phyloP scores from a whole-genome alignment of 2,329 filamentous ascomycete genomes.

The Mariannaea elegans region DNA sequence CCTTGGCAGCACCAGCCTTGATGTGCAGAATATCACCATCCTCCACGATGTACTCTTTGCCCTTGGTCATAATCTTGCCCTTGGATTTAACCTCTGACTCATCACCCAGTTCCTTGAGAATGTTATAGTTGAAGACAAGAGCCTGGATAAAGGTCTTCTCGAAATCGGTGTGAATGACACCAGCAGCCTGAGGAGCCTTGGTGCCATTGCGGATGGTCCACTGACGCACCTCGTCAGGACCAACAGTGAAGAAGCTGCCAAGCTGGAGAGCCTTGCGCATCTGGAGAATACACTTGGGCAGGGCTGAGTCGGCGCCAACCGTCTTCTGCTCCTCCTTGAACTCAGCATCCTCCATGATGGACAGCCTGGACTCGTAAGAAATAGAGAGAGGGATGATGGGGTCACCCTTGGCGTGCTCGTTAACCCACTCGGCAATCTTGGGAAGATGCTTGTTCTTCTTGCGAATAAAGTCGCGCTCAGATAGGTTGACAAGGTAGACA shows the following conservation, averaged over 20 bases:
- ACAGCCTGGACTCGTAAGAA: conserved; percentile 90
- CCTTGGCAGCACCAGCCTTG: conserved; percentile 87
- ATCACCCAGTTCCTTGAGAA: conserved; percentile 86
- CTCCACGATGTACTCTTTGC: conserved; percentile 93
- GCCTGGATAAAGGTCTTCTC: conserved; percentile 99
- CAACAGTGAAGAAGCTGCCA: conserved; percentile 96
- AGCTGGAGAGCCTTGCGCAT: conserved; percentile 95
- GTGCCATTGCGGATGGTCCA: conserved; percentile 97
- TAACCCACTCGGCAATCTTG: conserved; percentile 95
- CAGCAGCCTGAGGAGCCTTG: conserved; percentile 96
- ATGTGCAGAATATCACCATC: conserved; percentile 86
- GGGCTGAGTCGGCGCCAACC: conserved; percentile 83
- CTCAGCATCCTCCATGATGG: conserved; percentile 80
- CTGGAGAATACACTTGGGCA: conserved; percentile 89
- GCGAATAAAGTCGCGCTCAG: conserved; percentile 94
- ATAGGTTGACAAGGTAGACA: conserved; percentile 96
- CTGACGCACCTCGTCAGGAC: conserved; percentile 94
- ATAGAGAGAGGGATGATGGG: conserved; percentile 95
- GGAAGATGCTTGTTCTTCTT: conserved; percentile 99
- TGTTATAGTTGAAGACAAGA: conserved; percentile 88
- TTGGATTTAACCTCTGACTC: conserved; percentile 90
- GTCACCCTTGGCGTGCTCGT: conserved; percentile 86
- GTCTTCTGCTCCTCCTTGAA: conserved; percentile 88
- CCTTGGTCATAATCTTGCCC: conserved; percentile 98
- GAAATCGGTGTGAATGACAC: conserved; percentile 98